Conservation (phyloP, 345 rosid species). For the Gossypium longicalyx region DNA sequence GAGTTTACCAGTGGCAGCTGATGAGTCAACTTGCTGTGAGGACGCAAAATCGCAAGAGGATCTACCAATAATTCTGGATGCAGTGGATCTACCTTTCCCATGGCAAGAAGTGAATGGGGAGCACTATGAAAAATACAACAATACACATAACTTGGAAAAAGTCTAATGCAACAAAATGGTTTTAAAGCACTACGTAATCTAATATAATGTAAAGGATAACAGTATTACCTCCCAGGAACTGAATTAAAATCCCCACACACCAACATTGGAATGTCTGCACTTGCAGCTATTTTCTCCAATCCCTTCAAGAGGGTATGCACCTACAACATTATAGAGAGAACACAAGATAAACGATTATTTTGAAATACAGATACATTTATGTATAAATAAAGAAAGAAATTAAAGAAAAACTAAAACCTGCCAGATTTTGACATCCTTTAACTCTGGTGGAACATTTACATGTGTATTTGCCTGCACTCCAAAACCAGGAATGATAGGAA, state of each 20-base stretch:
- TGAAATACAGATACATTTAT: neutral
- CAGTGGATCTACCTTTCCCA: constrained; percentile 78
- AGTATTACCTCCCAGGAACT: constrained; percentile 74
- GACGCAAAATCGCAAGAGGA: constrained; percentile 81
- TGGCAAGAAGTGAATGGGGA: constrained; percentile 89
- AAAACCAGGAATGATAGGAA: constrained; percentile 15
- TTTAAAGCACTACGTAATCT: constrained; percentile 8
- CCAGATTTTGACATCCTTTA: constrained; percentile 97
- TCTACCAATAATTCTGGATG: constrained; percentile 83
- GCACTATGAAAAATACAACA: constrained; percentile 55
- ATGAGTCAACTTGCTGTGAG: constrained; percentile 79
- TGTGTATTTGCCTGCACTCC: constrained; percentile 84
- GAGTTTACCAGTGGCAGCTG: constrained; percentile 79
- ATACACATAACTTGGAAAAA: neutral
- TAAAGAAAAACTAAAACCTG: constrained; percentile 51
- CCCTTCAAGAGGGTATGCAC: constrained; percentile 96
- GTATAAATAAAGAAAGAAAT: neutral
- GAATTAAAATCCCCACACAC: constrained; percentile 98
- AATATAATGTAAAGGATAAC: constrained; percentile 16
- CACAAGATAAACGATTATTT: neutral
- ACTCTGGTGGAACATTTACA: constrained; percentile 71
- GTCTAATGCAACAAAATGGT: neutral
- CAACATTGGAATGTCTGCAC: constrained; percentile 98
- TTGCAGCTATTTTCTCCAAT: constrained; percentile 92
- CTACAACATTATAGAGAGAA: constrained; percentile 34